Base-by-base conservation (phyloP, 2,329 filamentous ascomycete genomes). In the Fusarium sp. region DNA sequence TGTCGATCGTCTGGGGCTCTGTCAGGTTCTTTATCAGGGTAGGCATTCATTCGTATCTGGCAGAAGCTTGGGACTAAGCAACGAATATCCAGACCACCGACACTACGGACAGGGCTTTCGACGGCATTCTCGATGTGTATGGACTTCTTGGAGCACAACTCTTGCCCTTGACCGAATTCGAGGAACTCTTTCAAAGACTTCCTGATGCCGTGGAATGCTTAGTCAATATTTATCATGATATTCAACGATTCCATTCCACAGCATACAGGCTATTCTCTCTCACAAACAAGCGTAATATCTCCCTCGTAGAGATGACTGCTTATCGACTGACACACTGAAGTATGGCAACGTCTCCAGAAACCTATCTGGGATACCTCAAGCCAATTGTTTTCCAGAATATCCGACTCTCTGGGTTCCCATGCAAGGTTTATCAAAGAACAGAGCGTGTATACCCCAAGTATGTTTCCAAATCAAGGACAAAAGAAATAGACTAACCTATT, bases 271-370 rank as follows among this genome's bases (percentile, higher is more conserved):
- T 65, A 7, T 65, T 65, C 4, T 65, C 62, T 7, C 60, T 65
- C 0, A 23, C 18, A 1, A 3, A 38, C 0, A 49, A 41, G 5
- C 10, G 62, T 65, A n/a, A 27, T 14, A 20, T 20, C 0, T 1
- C 1, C 1, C 2, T 18, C 17, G 0, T 4, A 5, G 0, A 18
- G 6, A 33, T 2, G 2, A 33, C 1, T 12, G 4, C 30, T 26
- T 20, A 7, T 30, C 27, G 3, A 7, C 23, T 14, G 0, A 26
- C 11, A 0, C 10, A 32, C 7, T 3, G 2, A 6, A 65, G 62
- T 65, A 44, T 65, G 62, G 62, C 62, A 64, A 3, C 60, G 60
- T 2, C 60, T 65, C 3, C 62, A 65, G n/a, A 65, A 27, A 1
- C 44, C 62, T 1, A 48, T 64, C 6, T 65, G 62, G 62, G 62